phyloP scores from a whole-genome alignment of 805 yeast species.

The Ogataea methylovora region DNA sequence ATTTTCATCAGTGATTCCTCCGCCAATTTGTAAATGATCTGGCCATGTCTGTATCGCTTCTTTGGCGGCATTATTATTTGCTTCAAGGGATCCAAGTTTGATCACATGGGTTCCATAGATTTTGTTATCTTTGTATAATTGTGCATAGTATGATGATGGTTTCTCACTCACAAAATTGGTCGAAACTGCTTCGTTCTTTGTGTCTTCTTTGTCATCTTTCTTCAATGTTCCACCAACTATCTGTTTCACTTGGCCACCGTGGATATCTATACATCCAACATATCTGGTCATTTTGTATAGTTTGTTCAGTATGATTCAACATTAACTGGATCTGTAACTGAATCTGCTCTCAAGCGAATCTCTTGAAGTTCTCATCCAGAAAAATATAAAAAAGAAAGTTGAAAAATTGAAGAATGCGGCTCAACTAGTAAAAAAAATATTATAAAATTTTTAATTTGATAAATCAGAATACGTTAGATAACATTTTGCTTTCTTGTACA shows the following conservation, averaged over 20 bases:
- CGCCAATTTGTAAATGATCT: constrained; percentile 73
- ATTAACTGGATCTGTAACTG: too few species aligned
- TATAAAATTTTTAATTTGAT: too few species aligned
- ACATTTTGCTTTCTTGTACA: too few species aligned
- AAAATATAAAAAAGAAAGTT: too few species aligned
- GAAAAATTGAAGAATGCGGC: too few species aligned
- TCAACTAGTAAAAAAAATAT: too few species aligned
- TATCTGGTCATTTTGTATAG: constrained; percentile 61
- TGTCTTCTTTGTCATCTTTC: constrained; percentile 38
- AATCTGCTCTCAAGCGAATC: too few species aligned
- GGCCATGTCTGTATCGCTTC: constrained; percentile 78
- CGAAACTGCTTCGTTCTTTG: constrained; percentile 31
- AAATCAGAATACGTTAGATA: too few species aligned
- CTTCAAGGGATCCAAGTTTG: constrained; percentile 70
- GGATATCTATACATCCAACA: constrained; percentile 94
- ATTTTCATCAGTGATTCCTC: constrained; percentile 75
- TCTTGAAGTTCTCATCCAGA: too few species aligned
- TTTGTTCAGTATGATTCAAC: too few species aligned
- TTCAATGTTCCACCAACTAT: constrained; percentile 90
- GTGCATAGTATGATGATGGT: constrained; percentile 69
- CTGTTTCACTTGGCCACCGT: constrained; percentile 91
- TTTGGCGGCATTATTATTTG: constrained; percentile 76
- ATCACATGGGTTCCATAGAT: constrained; percentile 87
- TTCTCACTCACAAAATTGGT: constrained; percentile 77
- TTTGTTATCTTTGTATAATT: constrained; percentile 49